A percentile compares a stretch with the other conserved stretches of the same genome.
Evolutionary conservation across 768 basidiomycete species (phyloP).

Genomic region (Suillus placidus): DNA sequence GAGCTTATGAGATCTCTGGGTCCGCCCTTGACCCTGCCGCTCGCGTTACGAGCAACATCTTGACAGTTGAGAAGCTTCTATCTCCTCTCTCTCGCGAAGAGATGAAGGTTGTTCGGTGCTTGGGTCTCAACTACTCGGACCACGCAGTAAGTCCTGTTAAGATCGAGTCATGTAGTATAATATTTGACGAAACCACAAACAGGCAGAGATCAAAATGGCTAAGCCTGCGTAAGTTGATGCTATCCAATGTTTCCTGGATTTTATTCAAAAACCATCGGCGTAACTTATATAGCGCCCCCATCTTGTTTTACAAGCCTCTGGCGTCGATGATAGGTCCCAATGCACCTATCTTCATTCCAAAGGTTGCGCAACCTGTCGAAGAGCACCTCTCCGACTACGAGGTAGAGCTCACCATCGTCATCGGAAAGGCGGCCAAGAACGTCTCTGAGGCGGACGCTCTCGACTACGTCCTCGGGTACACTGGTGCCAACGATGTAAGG

Average conservation of each 20-base stretch:
- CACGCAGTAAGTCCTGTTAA: conserved; percentile 58
- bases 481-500: conserved; percentile 74
- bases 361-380: conserved; percentile 66
- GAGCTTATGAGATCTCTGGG: conserved; percentile 73
- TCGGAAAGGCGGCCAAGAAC: conserved; percentile 80
- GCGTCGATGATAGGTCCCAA: conserved; percentile 71
- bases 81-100: conserved; percentile 68
- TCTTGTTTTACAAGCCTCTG: conserved; percentile 81
- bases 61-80: conserved; percentile 74
- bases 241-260: neutral
- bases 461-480: conserved; percentile 85
- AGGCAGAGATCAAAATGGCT: conserved; percentile 70
- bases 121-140: conserved; percentile 84
- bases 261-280: neutral
- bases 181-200: neutral
- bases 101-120: conserved; percentile 70
- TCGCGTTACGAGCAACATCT: conserved; percentile 59
- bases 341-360: conserved; percentile 66
- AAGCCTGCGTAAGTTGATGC: conserved; percentile 56
- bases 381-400: conserved; percentile 82
- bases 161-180: neutral
- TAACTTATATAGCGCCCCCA: conserved; percentile 52
- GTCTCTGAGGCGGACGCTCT: conserved; percentile 81
- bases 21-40: conserved; percentile 68
- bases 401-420: conserved; percentile 79